These are phyloP conservation scores for Kurtzmaniella natalensis DNA, from an alignment of 1,139 yeast species.

Conservation along the genomic window DNA sequence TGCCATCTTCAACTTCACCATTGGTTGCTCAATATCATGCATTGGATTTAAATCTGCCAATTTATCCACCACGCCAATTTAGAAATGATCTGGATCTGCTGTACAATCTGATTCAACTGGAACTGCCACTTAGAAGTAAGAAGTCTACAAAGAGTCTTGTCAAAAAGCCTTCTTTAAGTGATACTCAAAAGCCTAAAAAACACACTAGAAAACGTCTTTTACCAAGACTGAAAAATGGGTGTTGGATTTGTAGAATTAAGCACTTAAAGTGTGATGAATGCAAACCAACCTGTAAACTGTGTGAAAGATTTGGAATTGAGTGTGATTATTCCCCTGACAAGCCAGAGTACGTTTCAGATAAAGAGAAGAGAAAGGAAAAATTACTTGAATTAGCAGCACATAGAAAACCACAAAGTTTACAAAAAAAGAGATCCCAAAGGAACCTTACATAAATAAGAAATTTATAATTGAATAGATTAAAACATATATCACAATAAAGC, in stretches of 20 bases:
- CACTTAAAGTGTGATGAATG: constrained; percentile 46
- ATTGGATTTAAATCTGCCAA: constrained; percentile 9
- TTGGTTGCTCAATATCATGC: constrained; percentile 7
- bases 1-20: constrained; percentile 8
- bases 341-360: constrained; percentile 40
- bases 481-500: no score
- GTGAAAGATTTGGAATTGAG: constrained; percentile 37
- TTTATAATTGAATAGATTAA: not conserved
- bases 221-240: constrained; percentile 43
- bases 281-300: constrained; percentile 36
- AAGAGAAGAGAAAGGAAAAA: constrained; percentile 31
- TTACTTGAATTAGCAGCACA: constrained; percentile 28
- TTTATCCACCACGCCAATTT: constrained; percentile 23
- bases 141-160: constrained; percentile 7
- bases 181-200: constrained; percentile 23
- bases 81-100: constrained; percentile 25
- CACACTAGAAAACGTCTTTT: constrained; percentile 39
- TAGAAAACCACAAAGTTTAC: constrained; percentile 18
- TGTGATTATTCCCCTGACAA: constrained; percentile 43
- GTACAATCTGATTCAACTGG: constrained; percentile 4
- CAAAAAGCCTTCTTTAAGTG: constrained; percentile 8
- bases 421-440: constrained; percentile 3
- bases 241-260: constrained; percentile 49
- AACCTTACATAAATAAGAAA: constrained; percentile 1
- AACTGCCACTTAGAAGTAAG: constrained; percentile 4